A percentile compares a stretch with the other conserved stretches of the same genome.
These are phyloP conservation scores for Rubia yunnanensis DNA, from an alignment of 257 asterid species.

Conservation along the genomic window DNA sequence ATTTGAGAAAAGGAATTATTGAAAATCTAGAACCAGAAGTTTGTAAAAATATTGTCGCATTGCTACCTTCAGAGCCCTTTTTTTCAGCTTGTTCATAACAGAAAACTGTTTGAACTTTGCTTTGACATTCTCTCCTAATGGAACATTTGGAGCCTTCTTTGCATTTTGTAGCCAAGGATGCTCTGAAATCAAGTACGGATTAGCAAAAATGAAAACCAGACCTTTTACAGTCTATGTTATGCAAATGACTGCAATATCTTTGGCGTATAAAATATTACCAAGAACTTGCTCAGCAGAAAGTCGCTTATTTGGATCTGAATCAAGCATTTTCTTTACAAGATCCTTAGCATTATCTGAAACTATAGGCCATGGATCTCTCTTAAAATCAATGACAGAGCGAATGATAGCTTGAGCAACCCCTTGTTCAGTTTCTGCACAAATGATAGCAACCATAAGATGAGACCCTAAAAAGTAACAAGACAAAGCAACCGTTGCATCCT, in stretches of 20 bases:
- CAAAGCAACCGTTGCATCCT: not conserved
- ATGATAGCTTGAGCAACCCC: conserved; percentile 90
- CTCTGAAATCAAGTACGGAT: conserved; percentile 23
- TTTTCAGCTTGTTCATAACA: conserved; percentile 63
- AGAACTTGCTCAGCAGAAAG: conserved; percentile 62
- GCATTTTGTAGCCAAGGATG: conserved; percentile 65
- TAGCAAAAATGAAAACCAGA: not conserved
- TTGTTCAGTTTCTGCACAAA: conserved; percentile 63
- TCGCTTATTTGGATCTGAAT: conserved; percentile 53
- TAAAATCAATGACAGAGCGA: conserved; percentile 57
- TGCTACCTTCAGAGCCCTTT: conserved; percentile 53
- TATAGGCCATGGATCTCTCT: conserved; percentile 78
- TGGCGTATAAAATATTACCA: conserved; percentile 27
- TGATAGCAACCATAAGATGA: not conserved
- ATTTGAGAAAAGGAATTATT: not conserved
- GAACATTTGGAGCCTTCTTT: conserved; percentile 58
- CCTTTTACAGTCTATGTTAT: not conserved
- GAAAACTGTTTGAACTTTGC: conserved; percentile 67
- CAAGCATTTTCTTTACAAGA: conserved; percentile 75
- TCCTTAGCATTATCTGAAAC: conserved; percentile 72
- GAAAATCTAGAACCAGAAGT: not conserved
- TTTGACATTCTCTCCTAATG: conserved; percentile 67
- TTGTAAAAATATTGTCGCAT: not conserved
- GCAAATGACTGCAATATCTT: not conserved
- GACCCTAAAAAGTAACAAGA: not conserved